Percentiles rank a stretch among this genome's conserved stretches.
Conservation (phyloP, 345 rosid genomes). For the Noccaea caerulescens region DNA sequence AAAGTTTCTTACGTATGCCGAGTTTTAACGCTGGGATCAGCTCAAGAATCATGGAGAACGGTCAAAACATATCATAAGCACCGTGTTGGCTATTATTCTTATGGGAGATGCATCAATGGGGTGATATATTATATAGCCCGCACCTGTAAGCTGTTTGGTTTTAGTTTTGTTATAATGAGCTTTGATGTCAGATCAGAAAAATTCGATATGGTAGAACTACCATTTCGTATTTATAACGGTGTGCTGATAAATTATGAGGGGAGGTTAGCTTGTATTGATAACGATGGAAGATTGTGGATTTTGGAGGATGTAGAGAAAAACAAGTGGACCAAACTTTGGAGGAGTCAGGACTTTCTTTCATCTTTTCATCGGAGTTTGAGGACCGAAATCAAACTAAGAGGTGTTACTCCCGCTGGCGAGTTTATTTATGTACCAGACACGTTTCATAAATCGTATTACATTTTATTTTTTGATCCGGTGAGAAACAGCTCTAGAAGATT, state of each 20-base stretch:
- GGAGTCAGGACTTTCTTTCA: not conserved
- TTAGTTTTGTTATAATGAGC: constrained; percentile 4
- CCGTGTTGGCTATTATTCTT: not conserved
- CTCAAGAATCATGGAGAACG: constrained; percentile 14
- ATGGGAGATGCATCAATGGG: constrained; percentile 10
- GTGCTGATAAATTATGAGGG: not conserved
- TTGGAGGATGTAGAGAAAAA: constrained; percentile 7
- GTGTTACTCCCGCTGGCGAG: too few species aligned
- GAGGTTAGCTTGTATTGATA: not conserved
- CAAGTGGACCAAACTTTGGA: too few species aligned
- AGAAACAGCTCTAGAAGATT: too few species aligned
- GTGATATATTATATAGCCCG: constrained; percentile 8
- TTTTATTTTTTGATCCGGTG: too few species aligned
- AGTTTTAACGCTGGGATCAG: constrained; percentile 20
- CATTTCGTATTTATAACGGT: not conserved
- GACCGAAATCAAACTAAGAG: too few species aligned
- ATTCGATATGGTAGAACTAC: not conserved
- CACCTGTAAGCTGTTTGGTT: not conserved
- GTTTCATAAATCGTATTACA: too few species aligned
- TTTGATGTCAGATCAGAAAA: not conserved
- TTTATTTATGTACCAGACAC: too few species aligned
- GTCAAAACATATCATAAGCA: not conserved
- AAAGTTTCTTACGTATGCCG: not conserved
- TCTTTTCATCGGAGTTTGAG: not conserved
- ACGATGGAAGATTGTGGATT: not conserved